Evolutionary conservation across 345 rosid genomes (phyloP).

Genomic region (Alliaria petiolata): DNA sequence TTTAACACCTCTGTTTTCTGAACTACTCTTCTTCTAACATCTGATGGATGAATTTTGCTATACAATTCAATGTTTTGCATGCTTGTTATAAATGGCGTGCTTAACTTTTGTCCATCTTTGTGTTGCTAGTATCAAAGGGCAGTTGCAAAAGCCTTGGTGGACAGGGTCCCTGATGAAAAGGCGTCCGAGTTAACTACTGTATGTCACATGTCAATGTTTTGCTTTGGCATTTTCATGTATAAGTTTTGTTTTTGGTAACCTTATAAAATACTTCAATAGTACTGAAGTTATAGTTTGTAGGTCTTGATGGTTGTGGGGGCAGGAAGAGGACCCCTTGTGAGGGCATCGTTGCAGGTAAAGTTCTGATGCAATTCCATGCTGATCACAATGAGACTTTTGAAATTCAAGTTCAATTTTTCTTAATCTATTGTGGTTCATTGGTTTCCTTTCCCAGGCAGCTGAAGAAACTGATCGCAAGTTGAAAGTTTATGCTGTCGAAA

Average conservation of each 20-base stretch:
- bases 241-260: background rate
- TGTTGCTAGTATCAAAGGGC: slow-evolving; percentile 86
- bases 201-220: slow-evolving; percentile 33
- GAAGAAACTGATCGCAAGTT: slow-evolving; percentile 87
- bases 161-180: slow-evolving; percentile 71
- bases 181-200: slow-evolving; percentile 59
- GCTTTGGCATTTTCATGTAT: slow-evolving; percentile 3
- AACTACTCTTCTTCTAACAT: background rate
- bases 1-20: background rate
- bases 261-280: background rate
- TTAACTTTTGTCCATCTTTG: slow-evolving; percentile 18
- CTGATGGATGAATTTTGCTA: background rate
- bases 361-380: slow-evolving; percentile 13
- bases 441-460: slow-evolving; percentile 63
- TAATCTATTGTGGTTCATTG: slow-evolving; percentile 12
- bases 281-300: slow-evolving; percentile 29
- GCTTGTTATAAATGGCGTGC: background rate
- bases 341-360: slow-evolving; percentile 90
- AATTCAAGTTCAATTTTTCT: background rate
- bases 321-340: slow-evolving; percentile 97
- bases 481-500: slow-evolving; percentile 92
- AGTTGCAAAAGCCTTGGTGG: slow-evolving; percentile 74
- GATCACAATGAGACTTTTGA: slow-evolving; percentile 13
- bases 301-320: slow-evolving; percentile 99
- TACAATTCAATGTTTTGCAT: background rate